Evolutionary conservation across 208 protist genomes (phyloP).

Genomic region (Cochliopodium minus): DNA sequence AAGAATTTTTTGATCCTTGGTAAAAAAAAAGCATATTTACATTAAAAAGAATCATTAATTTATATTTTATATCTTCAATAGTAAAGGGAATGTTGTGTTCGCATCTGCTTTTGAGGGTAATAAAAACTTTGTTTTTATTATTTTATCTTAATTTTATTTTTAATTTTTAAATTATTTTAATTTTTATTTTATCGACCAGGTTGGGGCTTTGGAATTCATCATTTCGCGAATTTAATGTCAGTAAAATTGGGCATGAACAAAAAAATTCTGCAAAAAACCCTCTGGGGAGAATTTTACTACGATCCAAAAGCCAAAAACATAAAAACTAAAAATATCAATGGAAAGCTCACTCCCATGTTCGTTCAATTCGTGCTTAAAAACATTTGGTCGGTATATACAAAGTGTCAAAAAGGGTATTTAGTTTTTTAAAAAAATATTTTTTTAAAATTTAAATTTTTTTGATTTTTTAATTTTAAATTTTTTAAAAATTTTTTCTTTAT

Average conservation of each 20-base stretch:
- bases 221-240: slow-evolving; percentile 71
- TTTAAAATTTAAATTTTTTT: too few species aligned
- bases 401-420: slow-evolving; percentile 10
- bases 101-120: slow-evolving; percentile 77
- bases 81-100: slow-evolving; percentile 88
- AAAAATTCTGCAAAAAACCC: slow-evolving; percentile 41
- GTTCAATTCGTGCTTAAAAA: slow-evolving; percentile 83
- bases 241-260: slow-evolving; percentile 50
- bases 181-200: too few species aligned
- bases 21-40: neutral
- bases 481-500: too few species aligned
- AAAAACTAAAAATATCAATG: slow-evolving; percentile 35
- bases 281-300: slow-evolving; percentile 91
- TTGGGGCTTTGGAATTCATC: slow-evolving; percentile 57
- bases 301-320: slow-evolving; percentile 75
- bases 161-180: slow-evolving; percentile 4
- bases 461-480: too few species aligned
- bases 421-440: slow-evolving; percentile 9
- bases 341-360: slow-evolving; percentile 64
- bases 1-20: neutral
- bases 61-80: neutral
- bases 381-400: slow-evolving; percentile 78
- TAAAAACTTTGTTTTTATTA: slow-evolving; percentile 15
- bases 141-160: slow-evolving; percentile 1
- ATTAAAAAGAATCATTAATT: slow-evolving; percentile 3